Evolutionary conservation across 768 basidiomycete species (phyloP), one percentile per base, ranked within the genome.

Genomic region (Lactarius psammicola): DNA sequence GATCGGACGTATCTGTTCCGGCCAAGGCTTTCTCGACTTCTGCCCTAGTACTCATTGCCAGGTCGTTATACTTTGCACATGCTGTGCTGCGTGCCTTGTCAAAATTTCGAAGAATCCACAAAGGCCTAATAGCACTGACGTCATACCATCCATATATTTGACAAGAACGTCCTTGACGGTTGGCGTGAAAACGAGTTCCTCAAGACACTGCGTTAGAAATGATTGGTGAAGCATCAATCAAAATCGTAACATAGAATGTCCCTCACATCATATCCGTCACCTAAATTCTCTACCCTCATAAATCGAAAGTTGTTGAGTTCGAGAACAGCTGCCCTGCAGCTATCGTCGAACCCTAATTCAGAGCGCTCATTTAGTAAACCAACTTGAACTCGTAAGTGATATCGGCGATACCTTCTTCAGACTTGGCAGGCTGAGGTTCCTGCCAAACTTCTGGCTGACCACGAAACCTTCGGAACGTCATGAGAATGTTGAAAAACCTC

Each of bases 11-110:
- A 13, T 46, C 44, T n/a, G 4, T 46, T 13, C 44, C n/a, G 3
- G 44, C 4, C 44, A 46, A 46, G n/a, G 44, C 20, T 23, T 46
- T 10, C 44, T 10, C n/a, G 3, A 46, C n/a, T 44, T 44, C 20
- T n/a, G 9, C 9, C 42, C 20, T 10, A 44, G 42, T n/a, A 9
- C 3, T 44, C 9, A 9, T 44, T n/a, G 42, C 42, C 42, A 44
- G 42, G 0, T 44, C 4, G 8, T 1, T 0, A n/a, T 20, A 44
- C 8, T 0, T 20, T 4, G 7, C 8, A 20, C 42, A 44, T 7
- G 42, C 10, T 9, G 42, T 20, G 20, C 42, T 44, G 20, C 40
- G n/a, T n/a, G 42, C 42, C 8, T 20, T 9, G 9, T 44, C 42
- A 44, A 44, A 3, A 3, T 44, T 3, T 9, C 2, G 20, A 44